phyloP scores from a whole-genome alignment of 306 rosid genomes.

The Glycine latifolia region DNA sequence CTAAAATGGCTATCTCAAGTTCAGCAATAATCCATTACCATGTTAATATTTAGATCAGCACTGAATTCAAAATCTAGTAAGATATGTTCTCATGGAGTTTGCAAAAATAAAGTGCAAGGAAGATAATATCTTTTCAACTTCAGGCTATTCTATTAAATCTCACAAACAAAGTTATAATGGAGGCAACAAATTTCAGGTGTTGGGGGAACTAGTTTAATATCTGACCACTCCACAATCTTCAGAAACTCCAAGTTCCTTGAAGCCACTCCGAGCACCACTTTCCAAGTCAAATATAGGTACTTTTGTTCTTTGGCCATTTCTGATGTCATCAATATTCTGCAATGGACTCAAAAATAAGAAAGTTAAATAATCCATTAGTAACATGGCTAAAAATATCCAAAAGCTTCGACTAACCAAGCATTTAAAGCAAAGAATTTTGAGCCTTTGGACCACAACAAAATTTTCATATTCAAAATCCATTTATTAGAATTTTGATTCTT shows the following conservation, averaged over 20 bases:
- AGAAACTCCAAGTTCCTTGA: conserved; percentile 96
- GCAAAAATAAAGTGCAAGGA: conserved; percentile 2
- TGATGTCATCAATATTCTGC: conserved; percentile 95
- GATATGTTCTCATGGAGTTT: background rate
- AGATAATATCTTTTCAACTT: background rate
- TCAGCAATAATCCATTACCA: conserved; percentile 21
- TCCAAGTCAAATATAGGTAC: conserved; percentile 95
- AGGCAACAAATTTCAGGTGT: conserved; percentile 36
- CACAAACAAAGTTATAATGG: conserved; percentile 7
- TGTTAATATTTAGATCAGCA: conserved; percentile 13
- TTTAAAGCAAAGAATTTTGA: conserved; percentile 42
- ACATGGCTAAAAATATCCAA: conserved; percentile 38
- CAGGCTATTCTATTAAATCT: conserved; percentile 18
- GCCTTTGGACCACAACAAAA: no score
- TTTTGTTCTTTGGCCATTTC: conserved; percentile 83
- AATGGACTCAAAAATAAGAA: conserved; percentile 48
- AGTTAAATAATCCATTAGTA: conserved; percentile 34
- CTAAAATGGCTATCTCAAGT: conserved; percentile 25
- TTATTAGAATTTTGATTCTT: no score
- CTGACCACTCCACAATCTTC: conserved; percentile 99
- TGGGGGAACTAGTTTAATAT: conserved; percentile 46
- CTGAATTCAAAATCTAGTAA: conserved; percentile 25
- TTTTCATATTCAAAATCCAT: no score
- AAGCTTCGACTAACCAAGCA: conserved; percentile 32
- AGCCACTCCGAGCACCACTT: conserved; percentile 90